phyloP scores from a whole-genome alignment of 176 grass and related monocot genomes.

The Canna indica region DNA sequence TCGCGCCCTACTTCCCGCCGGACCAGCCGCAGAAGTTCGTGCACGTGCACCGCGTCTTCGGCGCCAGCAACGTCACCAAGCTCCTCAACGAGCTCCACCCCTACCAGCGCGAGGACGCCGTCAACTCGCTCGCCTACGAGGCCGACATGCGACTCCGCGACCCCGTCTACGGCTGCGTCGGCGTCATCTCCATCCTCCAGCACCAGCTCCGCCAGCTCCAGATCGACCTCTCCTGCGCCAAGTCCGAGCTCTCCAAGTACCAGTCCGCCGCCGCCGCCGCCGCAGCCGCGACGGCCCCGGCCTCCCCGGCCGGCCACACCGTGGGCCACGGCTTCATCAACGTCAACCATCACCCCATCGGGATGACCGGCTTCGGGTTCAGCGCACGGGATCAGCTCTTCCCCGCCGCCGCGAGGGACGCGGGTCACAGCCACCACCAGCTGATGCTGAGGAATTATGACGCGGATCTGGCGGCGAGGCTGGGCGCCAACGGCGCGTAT shows the following conservation, averaged over 20 bases:
- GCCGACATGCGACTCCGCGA: slow-evolving; percentile 97
- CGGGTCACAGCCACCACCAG: slow-evolving; percentile 14
- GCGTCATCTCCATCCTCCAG: slow-evolving; percentile 96
- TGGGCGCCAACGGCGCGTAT: slow-evolving; percentile 48
- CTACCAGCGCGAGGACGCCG: slow-evolving; percentile 89
- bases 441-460: slow-evolving; percentile 55
- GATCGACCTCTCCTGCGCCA: slow-evolving; percentile 67
- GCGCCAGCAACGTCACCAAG: slow-evolving; percentile 96
- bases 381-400: slow-evolving; percentile 55
- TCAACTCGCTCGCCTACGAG: slow-evolving; percentile 97
- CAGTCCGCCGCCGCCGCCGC: slow-evolving; percentile 38
- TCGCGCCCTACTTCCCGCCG: slow-evolving; percentile 96
- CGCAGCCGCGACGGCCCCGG: slow-evolving; percentile 13
- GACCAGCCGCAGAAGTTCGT: slow-evolving; percentile 98
- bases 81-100: slow-evolving; percentile 92
- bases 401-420: slow-evolving; percentile 7
- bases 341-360: slow-evolving; percentile 19
- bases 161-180: slow-evolving; percentile 95
- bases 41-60: slow-evolving; percentile 95
- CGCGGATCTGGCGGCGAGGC: slow-evolving; percentile 40
- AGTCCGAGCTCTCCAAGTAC: slow-evolving; percentile 75
- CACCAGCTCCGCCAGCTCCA: slow-evolving; percentile 88
- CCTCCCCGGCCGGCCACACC: slow-evolving; percentile 13
- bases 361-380: slow-evolving; percentile 32
- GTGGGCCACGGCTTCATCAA: slow-evolving; percentile 11